A percentile compares a stretch with the other conserved stretches of the same genome.
Conservation (phyloP, 768 basidiomycete genomes). For the Naganishia vishniacii region DNA sequence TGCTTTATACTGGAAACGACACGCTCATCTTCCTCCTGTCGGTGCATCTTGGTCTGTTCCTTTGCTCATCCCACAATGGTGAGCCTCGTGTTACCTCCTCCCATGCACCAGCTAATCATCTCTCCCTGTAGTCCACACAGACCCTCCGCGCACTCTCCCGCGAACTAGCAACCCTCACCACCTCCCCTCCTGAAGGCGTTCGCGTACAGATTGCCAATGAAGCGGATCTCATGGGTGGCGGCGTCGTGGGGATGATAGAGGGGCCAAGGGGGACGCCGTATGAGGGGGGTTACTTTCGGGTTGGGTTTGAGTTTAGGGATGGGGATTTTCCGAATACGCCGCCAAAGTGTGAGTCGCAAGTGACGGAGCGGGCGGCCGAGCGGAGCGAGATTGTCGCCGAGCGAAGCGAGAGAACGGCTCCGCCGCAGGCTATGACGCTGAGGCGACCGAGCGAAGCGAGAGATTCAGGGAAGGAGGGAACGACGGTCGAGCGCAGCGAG, state of each 20-base stretch:
- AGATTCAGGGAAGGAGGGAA: no score
- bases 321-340: conserved; percentile 90
- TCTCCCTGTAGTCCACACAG: conserved; percentile 26
- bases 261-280: conserved; percentile 75
- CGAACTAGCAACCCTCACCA: conserved; percentile 73
- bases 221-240: conserved; percentile 70
- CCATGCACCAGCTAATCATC: no score
- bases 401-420: neutral
- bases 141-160: conserved; percentile 77
- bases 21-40: neutral
- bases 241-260: conserved; percentile 75
- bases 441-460: no score
- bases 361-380: no score
- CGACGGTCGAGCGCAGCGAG: no score
- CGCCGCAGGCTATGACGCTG: no score
- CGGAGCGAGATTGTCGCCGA: neutral
- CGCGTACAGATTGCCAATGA: conserved; percentile 70
- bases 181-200: conserved; percentile 84
- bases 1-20: neutral
- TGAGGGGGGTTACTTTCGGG: conserved; percentile 63
- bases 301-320: conserved; percentile 74
- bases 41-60: neutral
- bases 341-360: conserved; percentile 78
- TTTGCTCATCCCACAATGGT: neutral
- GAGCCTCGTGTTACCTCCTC: neutral